phyloP scores from a whole-genome alignment of 2,329 filamentous ascomycete genomes.

The Tetracladium maxilliforme region DNA sequence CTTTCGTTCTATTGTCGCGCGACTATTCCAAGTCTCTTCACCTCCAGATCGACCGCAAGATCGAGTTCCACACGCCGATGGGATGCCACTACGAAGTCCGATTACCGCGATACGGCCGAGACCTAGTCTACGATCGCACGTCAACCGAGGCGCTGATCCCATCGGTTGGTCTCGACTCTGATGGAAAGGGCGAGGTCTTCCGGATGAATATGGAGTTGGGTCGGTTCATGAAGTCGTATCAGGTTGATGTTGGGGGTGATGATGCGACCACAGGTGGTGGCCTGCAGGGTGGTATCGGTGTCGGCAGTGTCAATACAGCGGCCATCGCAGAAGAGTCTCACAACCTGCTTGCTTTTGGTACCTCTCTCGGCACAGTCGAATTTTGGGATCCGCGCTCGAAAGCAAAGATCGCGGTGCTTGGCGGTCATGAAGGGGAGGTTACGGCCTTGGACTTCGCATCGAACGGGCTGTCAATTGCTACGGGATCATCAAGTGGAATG shows the following conservation, averaged over 20 bases:
- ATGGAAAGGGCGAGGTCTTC: constrained; percentile 85
- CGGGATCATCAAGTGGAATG: constrained; percentile 76
- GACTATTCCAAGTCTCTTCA: constrained; percentile 94
- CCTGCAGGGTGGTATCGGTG: constrained; percentile 73
- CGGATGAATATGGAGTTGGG: constrained; percentile 83
- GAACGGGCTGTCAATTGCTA: constrained; percentile 72
- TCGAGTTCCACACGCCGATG: constrained; percentile 85
- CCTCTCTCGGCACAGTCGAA: constrained; percentile 86
- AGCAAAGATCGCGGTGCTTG: constrained; percentile 64
- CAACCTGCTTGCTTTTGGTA: constrained; percentile 85
- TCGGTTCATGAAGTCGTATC: constrained; percentile 87
- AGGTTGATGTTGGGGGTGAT: constrained; percentile 79
- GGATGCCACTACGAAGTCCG: constrained; percentile 83
- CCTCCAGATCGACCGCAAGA: constrained; percentile 75
- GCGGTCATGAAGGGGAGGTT: constrained; percentile 55
- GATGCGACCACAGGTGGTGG: constrained; percentile 57
- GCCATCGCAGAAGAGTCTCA: constrained; percentile 81
- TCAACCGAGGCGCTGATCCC: constrained; percentile 79
- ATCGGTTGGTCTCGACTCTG: constrained; percentile 70
- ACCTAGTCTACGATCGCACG: constrained; percentile 69
- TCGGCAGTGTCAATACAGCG: constrained; percentile 75
- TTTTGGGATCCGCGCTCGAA: constrained; percentile 89
- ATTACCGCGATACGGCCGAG: constrained; percentile 83
- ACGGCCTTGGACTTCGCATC: constrained; percentile 78
- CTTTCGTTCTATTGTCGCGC: constrained; percentile 72